These are phyloP conservation scores for Exsudoporus frostii DNA, from an alignment of 768 basidiomycete genomes.

Conservation along the genomic window DNA sequence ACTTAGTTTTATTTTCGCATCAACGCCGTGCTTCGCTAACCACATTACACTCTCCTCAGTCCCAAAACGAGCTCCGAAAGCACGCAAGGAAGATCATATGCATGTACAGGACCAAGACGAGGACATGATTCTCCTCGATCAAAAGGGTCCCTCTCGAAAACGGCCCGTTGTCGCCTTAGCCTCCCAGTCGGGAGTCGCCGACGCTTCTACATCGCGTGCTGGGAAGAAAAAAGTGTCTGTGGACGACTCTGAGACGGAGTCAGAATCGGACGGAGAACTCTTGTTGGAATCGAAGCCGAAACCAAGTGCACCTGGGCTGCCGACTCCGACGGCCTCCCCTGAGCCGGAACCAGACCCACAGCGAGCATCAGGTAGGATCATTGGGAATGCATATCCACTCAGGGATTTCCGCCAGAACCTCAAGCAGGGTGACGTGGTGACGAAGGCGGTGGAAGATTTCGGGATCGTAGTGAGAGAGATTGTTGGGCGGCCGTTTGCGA, in stretches of 20 bases:
- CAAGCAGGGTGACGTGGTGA: conserved; percentile 71
- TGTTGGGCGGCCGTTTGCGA: conserved; percentile 66
- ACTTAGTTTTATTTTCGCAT: not conserved
- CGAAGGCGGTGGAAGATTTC: conserved; percentile 82
- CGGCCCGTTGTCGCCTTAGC: conserved; percentile 12
- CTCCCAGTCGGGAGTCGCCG: conserved; percentile 3
- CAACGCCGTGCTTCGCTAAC: not conserved
- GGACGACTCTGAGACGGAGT: conserved; percentile 56
- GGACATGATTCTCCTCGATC: conserved; percentile 57
- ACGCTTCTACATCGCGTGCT: not conserved
- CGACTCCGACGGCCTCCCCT: conserved; percentile 53
- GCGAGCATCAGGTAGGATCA: conserved; percentile 66
- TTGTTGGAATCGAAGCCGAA: conserved; percentile 15
- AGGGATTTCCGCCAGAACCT: conserved; percentile 74
- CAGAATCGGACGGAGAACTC: conserved; percentile 38
- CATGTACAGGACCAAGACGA: conserved; percentile 59
- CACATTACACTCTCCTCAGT: conserved; percentile 36
- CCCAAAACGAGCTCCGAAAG: conserved; percentile 55
- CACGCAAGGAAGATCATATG: conserved; percentile 60
- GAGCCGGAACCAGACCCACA: conserved; percentile 46
- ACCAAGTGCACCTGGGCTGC: conserved; percentile 30
- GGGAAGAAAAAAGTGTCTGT: conserved; percentile 15
- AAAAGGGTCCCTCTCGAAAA: conserved; percentile 21
- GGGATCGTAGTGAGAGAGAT: conserved; percentile 69
- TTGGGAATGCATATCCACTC: conserved; percentile 71